These are phyloP conservation scores for Mimosa pudica DNA, from an alignment of 306 rosid genomes.

Conservation along the genomic window DNA sequence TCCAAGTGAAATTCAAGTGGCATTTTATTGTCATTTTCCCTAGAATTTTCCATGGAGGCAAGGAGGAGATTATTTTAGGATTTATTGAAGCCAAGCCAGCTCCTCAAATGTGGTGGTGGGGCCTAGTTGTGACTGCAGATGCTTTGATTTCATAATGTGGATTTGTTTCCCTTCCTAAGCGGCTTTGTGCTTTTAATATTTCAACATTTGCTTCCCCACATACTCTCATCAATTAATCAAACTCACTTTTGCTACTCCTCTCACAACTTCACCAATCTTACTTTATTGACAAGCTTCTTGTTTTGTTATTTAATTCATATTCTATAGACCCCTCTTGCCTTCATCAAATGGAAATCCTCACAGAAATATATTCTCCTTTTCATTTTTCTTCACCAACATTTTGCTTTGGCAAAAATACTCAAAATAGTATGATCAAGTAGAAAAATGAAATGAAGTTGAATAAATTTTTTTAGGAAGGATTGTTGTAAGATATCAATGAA, in stretches of 20 bases:
- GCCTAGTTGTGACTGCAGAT: slow-evolving; percentile 49
- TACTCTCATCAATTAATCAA: slow-evolving; percentile 15
- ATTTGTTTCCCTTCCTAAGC: slow-evolving; percentile 37
- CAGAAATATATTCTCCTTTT: slow-evolving; percentile 15
- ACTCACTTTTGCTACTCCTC: neutral
- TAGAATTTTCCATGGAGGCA: slow-evolving; percentile 19
- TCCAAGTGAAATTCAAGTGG: too few species aligned
- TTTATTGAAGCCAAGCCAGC: slow-evolving; percentile 56
- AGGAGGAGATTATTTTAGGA: slow-evolving; percentile 28
- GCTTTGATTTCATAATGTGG: slow-evolving; percentile 58
- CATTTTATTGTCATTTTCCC: too few species aligned
- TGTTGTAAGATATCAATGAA: too few species aligned
- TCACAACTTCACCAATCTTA: slow-evolving; percentile 29
- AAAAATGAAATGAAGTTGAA: neutral
- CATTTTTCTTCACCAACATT: neutral
- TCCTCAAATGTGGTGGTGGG: slow-evolving; percentile 54
- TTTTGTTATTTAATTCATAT: slow-evolving; percentile 18
- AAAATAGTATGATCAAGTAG: neutral
- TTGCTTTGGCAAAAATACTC: neutral
- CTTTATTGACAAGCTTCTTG: slow-evolving; percentile 31
- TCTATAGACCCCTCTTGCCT: slow-evolving; percentile 22
- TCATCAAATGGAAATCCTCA: neutral
- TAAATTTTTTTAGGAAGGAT: too few species aligned
- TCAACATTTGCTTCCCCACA: slow-evolving; percentile 4
- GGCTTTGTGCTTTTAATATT: slow-evolving; percentile 26